These are phyloP conservation scores for Diplodia mutila DNA, from an alignment of 2,329 filamentous ascomycete species.

Conservation along the genomic window DNA sequence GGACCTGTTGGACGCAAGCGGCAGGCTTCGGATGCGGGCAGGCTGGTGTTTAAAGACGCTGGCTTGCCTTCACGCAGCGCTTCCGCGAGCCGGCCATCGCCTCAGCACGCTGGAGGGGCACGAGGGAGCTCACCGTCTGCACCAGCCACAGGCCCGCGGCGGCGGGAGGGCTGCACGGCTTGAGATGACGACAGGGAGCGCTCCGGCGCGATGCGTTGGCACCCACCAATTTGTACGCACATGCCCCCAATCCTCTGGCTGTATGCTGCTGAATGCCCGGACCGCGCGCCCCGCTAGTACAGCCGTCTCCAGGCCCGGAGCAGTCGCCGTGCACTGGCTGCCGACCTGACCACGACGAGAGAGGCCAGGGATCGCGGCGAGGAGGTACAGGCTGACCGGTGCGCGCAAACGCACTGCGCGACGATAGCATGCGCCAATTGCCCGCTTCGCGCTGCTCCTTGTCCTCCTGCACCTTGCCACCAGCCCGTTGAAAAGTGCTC, in stretches of 20 bases:
- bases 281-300: slow-evolving; percentile 20
- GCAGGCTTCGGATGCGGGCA: slow-evolving; percentile 3
- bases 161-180: slow-evolving; percentile 18
- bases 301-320: slow-evolving; percentile 22
- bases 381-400: slow-evolving; percentile 22
- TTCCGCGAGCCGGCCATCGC: neutral
- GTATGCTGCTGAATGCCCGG: slow-evolving; percentile 19
- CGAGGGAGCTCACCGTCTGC: neutral
- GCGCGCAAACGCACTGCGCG: slow-evolving; percentile 17
- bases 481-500: neutral
- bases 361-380: slow-evolving; percentile 22
- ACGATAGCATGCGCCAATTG: slow-evolving; percentile 15
- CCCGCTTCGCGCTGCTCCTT: slow-evolving; percentile 3
- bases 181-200: slow-evolving; percentile 22
- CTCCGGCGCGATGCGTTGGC: slow-evolving; percentile 22
- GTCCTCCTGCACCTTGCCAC: slow-evolving; percentile 20
- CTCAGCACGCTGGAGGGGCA: neutral
- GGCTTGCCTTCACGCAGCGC: neutral
- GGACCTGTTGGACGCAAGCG: slow-evolving; percentile 5
- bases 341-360: slow-evolving; percentile 20
- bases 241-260: slow-evolving; percentile 16
- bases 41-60: slow-evolving; percentile 19
- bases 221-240: slow-evolving; percentile 22
- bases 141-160: slow-evolving; percentile 16
- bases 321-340: slow-evolving; percentile 23